phyloP scores from a whole-genome alignment of 2,329 filamentous ascomycete species.

The Sclerotinia borealis region DNA sequence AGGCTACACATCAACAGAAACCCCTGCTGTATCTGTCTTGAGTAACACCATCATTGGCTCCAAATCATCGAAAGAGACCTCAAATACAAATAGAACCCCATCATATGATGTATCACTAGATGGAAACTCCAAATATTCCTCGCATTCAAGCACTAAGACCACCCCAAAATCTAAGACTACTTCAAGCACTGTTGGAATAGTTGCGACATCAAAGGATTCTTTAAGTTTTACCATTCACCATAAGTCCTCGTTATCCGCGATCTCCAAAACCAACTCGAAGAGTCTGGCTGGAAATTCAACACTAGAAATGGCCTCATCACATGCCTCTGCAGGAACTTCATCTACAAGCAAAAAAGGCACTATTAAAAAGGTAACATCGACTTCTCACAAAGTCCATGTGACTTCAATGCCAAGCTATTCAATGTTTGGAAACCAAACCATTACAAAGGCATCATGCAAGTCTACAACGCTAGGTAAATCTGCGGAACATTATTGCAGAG shows the following conservation, averaged over 20 bases:
- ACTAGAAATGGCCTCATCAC: background rate
- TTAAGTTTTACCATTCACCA: background rate
- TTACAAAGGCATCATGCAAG: background rate
- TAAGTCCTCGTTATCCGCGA: too few relatives aligned
- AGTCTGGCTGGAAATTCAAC: background rate
- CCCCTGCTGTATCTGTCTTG: background rate
- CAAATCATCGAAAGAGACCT: background rate
- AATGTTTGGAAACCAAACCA: background rate
- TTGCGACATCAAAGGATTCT: background rate
- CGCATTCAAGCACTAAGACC: background rate
- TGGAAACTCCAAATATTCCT: background rate
- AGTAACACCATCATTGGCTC: background rate
- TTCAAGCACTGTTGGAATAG: background rate
- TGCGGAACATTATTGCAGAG: background rate
- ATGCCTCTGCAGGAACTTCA: background rate
- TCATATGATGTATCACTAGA: background rate
- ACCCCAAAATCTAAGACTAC: background rate
- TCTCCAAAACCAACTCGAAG: too few relatives aligned
- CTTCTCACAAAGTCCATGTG: background rate
- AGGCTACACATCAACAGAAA: background rate
- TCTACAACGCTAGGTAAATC: background rate
- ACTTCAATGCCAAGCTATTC: background rate
- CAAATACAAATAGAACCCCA: background rate
- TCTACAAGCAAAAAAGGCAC: background rate
- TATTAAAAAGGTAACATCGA: background rate